Evolutionary conservation across 2,329 filamentous ascomycete genomes (phyloP).

Genomic region (Penicillium janthinellum): DNA sequence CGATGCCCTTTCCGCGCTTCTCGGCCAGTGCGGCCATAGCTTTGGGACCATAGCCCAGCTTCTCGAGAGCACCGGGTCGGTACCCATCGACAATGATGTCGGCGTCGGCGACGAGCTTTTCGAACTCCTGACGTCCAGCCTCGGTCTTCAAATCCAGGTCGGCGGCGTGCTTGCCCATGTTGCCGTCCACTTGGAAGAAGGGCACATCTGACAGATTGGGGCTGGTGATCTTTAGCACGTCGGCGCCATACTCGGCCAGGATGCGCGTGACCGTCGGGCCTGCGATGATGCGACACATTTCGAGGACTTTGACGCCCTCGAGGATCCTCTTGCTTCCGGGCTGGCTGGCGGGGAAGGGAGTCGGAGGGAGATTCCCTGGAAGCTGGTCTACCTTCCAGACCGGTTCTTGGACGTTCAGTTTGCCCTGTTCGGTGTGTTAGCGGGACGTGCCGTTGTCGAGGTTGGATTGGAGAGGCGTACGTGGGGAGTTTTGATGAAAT

Average conservation of each 20-base stretch:
- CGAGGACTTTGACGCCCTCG: constrained; percentile 69
- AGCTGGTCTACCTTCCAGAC: constrained; percentile 40
- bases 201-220: constrained; percentile 69
- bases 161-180: constrained; percentile 69
- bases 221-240: constrained; percentile 72
- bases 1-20: constrained; percentile 61
- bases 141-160: constrained; percentile 65
- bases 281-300: constrained; percentile 74
- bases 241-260: constrained; percentile 73
- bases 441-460: not conserved
- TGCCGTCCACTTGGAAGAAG: constrained; percentile 73
- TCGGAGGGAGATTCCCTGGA: constrained; percentile 31
- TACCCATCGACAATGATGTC: constrained; percentile 73
- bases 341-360: constrained; percentile 33
- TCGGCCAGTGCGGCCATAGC: constrained; percentile 57
- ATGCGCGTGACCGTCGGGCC: constrained; percentile 72
- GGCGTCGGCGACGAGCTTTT: constrained; percentile 61
- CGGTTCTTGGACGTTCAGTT: constrained; percentile 39
- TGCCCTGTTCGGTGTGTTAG: constrained; percentile 26
- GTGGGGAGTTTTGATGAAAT: constrained; percentile 60
- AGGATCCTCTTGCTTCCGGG: constrained; percentile 42
- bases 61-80: constrained; percentile 65
- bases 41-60: constrained; percentile 64
- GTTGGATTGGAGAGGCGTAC: constrained; percentile 36
- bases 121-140: constrained; percentile 58